Evolutionary conservation across 768 basidiomycete species (phyloP).

Genomic region (Auricularia cornea): DNA sequence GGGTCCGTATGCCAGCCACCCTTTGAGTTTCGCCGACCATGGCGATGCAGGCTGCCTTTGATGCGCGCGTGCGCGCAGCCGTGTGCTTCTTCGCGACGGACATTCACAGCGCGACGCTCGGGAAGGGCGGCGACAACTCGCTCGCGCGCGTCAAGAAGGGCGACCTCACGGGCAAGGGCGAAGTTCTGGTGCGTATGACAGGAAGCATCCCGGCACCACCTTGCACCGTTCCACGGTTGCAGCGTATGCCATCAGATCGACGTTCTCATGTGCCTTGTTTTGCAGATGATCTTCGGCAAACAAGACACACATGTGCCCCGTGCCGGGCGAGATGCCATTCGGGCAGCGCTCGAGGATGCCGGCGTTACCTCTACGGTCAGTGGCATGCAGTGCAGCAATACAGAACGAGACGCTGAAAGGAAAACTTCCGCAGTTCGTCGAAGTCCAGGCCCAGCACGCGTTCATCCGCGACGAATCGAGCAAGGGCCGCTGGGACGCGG

Average conservation of each 20-base stretch:
- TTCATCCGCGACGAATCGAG: constrained; percentile 89
- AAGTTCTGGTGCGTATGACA: constrained; percentile 64
- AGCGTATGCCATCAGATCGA: too few relatives aligned
- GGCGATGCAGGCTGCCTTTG: constrained; percentile 87
- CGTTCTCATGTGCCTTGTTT: not conserved
- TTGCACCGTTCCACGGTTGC: too few relatives aligned
- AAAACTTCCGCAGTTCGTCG: constrained; percentile 76
- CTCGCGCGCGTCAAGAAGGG: constrained; percentile 66
- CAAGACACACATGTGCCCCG: constrained; percentile 96
- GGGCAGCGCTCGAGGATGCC: constrained; percentile 74
- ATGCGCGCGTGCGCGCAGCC: constrained; percentile 68
- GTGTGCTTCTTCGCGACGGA: constrained; percentile 97
- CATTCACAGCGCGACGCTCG: constrained; percentile 80
- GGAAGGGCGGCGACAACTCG: constrained; percentile 80
- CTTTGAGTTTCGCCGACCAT: too few relatives aligned
- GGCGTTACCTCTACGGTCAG: constrained; percentile 61
- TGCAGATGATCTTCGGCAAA: constrained; percentile 90
- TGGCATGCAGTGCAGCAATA: too few relatives aligned
- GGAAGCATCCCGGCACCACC: too few relatives aligned
- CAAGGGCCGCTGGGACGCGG: constrained; percentile 95
- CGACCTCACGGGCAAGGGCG: constrained; percentile 69
- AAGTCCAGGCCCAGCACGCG: constrained; percentile 96
- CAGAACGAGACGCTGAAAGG: too few relatives aligned
- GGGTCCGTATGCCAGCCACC: constrained; percentile 25
- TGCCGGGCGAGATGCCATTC: constrained; percentile 75